Evolutionary conservation across 805 yeast species (phyloP).

Genomic region (Cyberlindnera euphorbiae): DNA sequence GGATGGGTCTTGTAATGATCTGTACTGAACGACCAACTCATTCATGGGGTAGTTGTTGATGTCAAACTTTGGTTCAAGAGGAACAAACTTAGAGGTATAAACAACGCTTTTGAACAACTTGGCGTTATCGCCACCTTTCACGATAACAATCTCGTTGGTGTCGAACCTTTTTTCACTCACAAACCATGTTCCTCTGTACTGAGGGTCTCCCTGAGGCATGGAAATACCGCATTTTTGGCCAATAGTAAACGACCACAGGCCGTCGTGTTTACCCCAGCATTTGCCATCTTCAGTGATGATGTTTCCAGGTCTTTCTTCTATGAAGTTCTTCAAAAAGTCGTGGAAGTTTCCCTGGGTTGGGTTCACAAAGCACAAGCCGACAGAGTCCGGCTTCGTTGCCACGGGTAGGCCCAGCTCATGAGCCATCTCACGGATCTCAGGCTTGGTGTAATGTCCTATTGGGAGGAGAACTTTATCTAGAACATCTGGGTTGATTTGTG

Average conservation of each 20-base stretch:
- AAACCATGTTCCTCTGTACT: slow-evolving; percentile 77
- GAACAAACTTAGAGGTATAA: slow-evolving; percentile 34
- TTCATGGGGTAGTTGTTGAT: slow-evolving; percentile 9
- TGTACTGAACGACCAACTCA: slow-evolving; percentile 50
- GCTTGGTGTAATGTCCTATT: slow-evolving; percentile 71
- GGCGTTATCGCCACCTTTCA: slow-evolving; percentile 58
- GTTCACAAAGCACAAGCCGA: slow-evolving; percentile 88
- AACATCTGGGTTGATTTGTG: slow-evolving; percentile 50
- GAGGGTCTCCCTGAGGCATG: slow-evolving; percentile 86
- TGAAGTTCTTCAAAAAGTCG: slow-evolving; percentile 68
- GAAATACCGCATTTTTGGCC: slow-evolving; percentile 81
- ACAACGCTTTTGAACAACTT: slow-evolving; percentile 46
- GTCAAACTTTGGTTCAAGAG: slow-evolving; percentile 9
- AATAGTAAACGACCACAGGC: slow-evolving; percentile 92
- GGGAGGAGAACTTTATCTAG: slow-evolving; percentile 64
- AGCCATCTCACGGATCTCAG: slow-evolving; percentile 70
- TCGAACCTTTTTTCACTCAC: slow-evolving; percentile 64
- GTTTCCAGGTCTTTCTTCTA: slow-evolving; percentile 70
- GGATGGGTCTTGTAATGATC: slow-evolving; percentile 68
- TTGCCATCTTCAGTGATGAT: slow-evolving; percentile 71
- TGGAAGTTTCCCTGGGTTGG: slow-evolving; percentile 63
- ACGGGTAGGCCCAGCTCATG: slow-evolving; percentile 45
- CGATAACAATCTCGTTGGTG: slow-evolving; percentile 74
- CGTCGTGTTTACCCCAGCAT: slow-evolving; percentile 77
- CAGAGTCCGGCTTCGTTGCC: slow-evolving; percentile 86